These are phyloP conservation scores for Sclerotinia sclerotiorum DNA, from an alignment of 2,329 filamentous ascomycete genomes.

Conservation along the genomic window DNA sequence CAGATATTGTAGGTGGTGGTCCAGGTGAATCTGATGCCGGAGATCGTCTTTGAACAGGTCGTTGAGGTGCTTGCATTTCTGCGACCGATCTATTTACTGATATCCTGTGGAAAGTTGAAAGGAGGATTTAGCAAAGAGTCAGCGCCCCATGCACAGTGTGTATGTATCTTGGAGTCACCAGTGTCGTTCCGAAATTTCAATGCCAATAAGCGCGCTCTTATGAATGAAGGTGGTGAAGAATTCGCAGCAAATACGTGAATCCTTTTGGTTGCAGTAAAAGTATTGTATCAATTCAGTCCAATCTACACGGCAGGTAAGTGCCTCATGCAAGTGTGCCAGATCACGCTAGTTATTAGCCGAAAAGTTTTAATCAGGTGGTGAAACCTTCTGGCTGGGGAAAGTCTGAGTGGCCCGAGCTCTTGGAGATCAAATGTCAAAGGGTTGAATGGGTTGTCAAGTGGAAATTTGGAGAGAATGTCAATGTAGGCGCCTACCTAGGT, in stretches of 20 bases:
- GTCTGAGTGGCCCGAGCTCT: slow-evolving; percentile 10
- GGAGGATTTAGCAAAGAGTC: slow-evolving; percentile 23
- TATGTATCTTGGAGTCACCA: background rate
- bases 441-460: background rate
- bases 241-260: background rate
- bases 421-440: background rate
- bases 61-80: slow-evolving; percentile 56
- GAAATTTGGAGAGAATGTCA: too few relatives aligned
- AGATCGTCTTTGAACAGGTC: slow-evolving; percentile 60
- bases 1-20: slow-evolving; percentile 55
- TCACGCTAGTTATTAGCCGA: slow-evolving; percentile 16
- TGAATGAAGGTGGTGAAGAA: background rate
- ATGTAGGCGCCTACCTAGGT: too few relatives aligned
- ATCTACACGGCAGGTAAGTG: slow-evolving; percentile 13
- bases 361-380: slow-evolving; percentile 16
- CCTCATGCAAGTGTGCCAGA: slow-evolving; percentile 20
- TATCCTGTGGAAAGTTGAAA: slow-evolving; percentile 13
- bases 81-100: slow-evolving; percentile 16
- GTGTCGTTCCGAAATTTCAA: background rate
- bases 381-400: slow-evolving; percentile 19
- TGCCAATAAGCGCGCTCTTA: background rate
- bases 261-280: background rate
- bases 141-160: slow-evolving; percentile 20
- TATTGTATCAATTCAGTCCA: background rate
- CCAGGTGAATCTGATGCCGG: slow-evolving; percentile 59